Base-by-base conservation (phyloP, 257 asterid species). In the Petunia secreta region DNA sequence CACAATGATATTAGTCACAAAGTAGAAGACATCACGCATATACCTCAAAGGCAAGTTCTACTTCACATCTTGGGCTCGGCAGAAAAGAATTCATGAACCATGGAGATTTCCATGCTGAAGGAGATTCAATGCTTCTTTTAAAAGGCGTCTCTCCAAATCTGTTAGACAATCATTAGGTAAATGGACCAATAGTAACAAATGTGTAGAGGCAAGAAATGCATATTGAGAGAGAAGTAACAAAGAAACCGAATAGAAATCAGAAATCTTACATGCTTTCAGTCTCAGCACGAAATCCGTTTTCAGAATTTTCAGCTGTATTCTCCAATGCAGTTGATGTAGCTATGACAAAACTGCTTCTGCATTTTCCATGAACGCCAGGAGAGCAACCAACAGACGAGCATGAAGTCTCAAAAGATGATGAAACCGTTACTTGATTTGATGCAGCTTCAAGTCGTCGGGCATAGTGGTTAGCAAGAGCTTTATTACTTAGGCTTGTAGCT, bases 61-160 rank as follows among this genome's bases (percentile, higher is more conserved):
- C 89, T 76, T 90, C 98, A 16, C 89, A 87, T 82, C 89, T 86
- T 71, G 95, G 96, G 50, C 98, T 94, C n/a, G 93, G 92, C 43
- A 80, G 89, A 81, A 92, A 91, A 78, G 79, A 77, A 85, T 86
- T 92, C 81, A 87, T 71, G 85, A 92, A 90, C 98, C 99, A 94
- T 57, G 99, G 99, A 63, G 99, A 96, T 81, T 87, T 94, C 99
- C 98, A 96, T 39, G 98, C 92, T 50, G 94, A 94, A 85, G 99
- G 98, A 83, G 99, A 94, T 80, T 91, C 98, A 53, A 92, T 75
- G 78, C 92, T 91, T 80, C 91, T 91, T 86, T 83, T 94, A 25
- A 89, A 90, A 25, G 96, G 97, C 2, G 98, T 92, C 60, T 91
- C 98, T 41, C 90, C 87, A 82, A 85, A 90, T 66, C 98, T 96